phyloP scores from a whole-genome alignment of 371 early-diverging fungal genomes.

The Antonospora locustae region DNA sequence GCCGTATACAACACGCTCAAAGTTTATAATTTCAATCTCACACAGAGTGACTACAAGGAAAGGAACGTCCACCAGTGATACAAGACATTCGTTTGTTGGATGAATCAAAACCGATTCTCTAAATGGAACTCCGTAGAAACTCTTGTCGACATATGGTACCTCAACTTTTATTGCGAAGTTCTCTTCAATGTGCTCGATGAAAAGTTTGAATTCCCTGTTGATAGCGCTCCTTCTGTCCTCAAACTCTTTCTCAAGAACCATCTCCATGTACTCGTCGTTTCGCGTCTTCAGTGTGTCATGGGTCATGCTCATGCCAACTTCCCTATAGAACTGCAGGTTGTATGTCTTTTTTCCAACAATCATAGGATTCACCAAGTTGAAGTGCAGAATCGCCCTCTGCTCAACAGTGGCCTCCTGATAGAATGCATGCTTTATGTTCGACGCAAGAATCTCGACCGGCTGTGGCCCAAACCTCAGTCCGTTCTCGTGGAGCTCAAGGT shows the following conservation, averaged over 20 bases:
- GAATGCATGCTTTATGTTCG: conserved; percentile 87
- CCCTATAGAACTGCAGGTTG: conserved; percentile 95
- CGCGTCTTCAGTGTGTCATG: conserved; percentile 86
- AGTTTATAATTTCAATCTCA: conserved; percentile 86
- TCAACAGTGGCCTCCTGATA: conserved; percentile 94
- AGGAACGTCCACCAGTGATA: conserved; percentile 86
- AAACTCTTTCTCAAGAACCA: conserved; percentile 82
- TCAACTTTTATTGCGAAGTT: conserved; percentile 66
- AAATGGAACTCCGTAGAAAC: conserved; percentile 86
- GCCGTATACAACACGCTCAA: conserved; percentile 90
- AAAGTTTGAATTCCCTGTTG: conserved; percentile 79
- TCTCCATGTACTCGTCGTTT: conserved; percentile 73
- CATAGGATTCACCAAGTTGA: conserved; percentile 82
- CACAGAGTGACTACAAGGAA: conserved; percentile 75
- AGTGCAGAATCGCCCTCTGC: conserved; percentile 75
- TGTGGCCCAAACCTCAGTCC: conserved; percentile 50
- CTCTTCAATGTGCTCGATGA: conserved; percentile 74
- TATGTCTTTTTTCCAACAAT: conserved; percentile 85
- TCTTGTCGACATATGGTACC: conserved; percentile 72
- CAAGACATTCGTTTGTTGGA: conserved; percentile 86
- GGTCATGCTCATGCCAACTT: conserved; percentile 75
- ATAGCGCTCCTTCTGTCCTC: conserved; percentile 81
- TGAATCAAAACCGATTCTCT: conserved; percentile 78
- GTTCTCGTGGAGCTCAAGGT: conserved; percentile 55
- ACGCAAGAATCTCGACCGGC: conserved; percentile 69